These are phyloP conservation scores for Punctularia strigosozonata DNA, from an alignment of 768 basidiomycete genomes.

Conservation along the genomic window DNA sequence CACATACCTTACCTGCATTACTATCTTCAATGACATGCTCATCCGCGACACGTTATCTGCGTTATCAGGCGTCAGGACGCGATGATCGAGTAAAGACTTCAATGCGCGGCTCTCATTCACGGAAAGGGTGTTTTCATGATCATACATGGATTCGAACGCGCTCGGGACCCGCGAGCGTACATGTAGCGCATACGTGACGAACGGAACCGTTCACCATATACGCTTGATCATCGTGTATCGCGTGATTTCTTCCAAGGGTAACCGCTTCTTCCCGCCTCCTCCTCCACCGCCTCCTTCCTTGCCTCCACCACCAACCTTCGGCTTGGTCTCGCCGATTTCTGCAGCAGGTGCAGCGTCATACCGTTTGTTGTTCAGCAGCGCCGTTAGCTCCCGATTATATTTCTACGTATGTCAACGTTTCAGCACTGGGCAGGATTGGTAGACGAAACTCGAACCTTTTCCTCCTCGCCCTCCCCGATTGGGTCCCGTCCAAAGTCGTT, in stretches of 20 bases:
- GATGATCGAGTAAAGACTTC: no score
- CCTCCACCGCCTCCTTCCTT: slow-evolving; percentile 11
- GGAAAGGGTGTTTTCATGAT: no score
- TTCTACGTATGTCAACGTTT: slow-evolving; percentile 25
- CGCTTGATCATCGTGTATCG: slow-evolving; percentile 94
- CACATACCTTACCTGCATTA: no score
- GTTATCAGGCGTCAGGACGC: no score
- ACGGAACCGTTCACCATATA: slow-evolving; percentile 53
- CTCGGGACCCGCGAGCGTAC: no score
- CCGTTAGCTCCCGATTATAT: slow-evolving; percentile 76
- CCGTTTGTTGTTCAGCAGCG: slow-evolving; percentile 49
- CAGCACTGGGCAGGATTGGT: background rate
- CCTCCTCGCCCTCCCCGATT: slow-evolving; percentile 82
- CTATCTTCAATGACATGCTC: no score
- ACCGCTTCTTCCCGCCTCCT: slow-evolving; percentile 41
- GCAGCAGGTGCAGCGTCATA: slow-evolving; percentile 59
- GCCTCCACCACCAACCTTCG: slow-evolving; percentile 7
- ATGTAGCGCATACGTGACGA: no score
- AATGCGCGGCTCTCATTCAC: no score
- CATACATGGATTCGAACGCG: no score
- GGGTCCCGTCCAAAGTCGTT: slow-evolving; percentile 89
- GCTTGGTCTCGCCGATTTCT: slow-evolving; percentile 56
- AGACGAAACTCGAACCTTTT: slow-evolving; percentile 40
- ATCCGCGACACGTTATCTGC: no score
- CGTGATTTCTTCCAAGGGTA: slow-evolving; percentile 81